Conservation (phyloP, 352 stramenopile species). For the Phytopythium mirpurense region DNA sequence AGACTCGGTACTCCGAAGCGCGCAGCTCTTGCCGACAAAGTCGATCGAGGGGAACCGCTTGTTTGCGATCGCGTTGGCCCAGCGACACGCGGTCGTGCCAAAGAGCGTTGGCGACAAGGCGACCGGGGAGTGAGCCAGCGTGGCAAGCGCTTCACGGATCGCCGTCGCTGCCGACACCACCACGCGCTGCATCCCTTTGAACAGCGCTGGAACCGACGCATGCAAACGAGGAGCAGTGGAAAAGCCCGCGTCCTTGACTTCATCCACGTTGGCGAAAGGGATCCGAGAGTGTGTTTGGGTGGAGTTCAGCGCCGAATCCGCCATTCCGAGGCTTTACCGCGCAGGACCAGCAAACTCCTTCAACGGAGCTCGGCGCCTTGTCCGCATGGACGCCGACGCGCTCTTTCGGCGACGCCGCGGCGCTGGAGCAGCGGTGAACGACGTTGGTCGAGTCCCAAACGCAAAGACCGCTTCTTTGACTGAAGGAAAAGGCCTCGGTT, state of each 20-base stretch:
- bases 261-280: neutral
- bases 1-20: neutral
- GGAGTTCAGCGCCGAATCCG: neutral
- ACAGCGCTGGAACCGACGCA: neutral
- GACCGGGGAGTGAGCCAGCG: neutral
- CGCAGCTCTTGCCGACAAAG: neutral
- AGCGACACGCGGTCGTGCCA: neutral
- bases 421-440: too few relatives aligned
- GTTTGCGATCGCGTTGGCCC: neutral
- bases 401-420: too few relatives aligned
- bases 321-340: neutral
- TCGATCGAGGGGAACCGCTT: neutral
- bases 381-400: too few relatives aligned
- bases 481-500: neutral
- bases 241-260: neutral
- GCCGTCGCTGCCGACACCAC: neutral
- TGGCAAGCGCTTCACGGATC: neutral
- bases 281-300: neutral
- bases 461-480: neutral
- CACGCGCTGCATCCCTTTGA: neutral
- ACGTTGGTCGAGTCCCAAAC: too few relatives aligned
- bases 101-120: neutral
- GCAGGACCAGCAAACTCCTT: neutral
- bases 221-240: neutral
- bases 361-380: neutral